Percentiles rank a stretch among this genome's conserved stretches.
These are phyloP conservation scores for Apophysomyces trapeziformis DNA, from an alignment of 371 early-diverging fungal genomes.

Conservation along the genomic window DNA sequence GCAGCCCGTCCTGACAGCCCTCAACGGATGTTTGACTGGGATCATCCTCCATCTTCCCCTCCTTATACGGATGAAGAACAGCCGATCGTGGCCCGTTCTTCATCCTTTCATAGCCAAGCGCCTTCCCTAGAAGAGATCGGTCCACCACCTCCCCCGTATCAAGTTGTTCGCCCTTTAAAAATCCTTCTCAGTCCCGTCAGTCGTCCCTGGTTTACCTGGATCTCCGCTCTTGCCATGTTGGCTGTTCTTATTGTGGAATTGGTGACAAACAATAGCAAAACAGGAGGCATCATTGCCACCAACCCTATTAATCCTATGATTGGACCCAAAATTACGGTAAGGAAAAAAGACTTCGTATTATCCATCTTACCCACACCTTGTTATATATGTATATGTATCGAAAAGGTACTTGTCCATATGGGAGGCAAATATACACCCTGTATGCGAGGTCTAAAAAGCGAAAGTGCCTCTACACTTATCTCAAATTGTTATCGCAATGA, in stretches of 20 bases:
- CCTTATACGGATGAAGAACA: too few species aligned
- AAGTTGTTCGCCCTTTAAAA: not conserved
- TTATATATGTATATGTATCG: not conserved
- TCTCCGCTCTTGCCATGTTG: conserved; percentile 45
- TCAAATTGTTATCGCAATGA: conserved; percentile 21
- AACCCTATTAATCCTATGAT: conserved; percentile 57
- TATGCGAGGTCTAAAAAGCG: conserved; percentile 34
- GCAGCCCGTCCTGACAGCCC: not conserved
- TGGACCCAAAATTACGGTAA: conserved; percentile 49
- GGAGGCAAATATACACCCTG: conserved; percentile 61
- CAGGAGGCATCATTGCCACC: conserved; percentile 35
- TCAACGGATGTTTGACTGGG: not conserved
- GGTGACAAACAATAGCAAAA: conserved; percentile 36
- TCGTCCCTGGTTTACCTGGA: conserved; percentile 46
- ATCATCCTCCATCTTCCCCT: too few species aligned
- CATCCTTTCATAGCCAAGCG: not conserved
- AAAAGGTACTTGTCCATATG: conserved; percentile 37
- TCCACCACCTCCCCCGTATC: not conserved
- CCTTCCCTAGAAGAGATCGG: not conserved
- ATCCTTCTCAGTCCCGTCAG: conserved; percentile 16
- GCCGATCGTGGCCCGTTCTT: too few species aligned
- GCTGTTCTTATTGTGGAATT: conserved; percentile 50
- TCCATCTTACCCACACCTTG: not conserved
- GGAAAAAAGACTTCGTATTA: not conserved
- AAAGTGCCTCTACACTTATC: not conserved